Percentiles rank a stretch among this genome's conserved stretches.
Conservation (phyloP, 2,329 filamentous ascomycete genomes). For the Colletotrichum higginsianum region DNA sequence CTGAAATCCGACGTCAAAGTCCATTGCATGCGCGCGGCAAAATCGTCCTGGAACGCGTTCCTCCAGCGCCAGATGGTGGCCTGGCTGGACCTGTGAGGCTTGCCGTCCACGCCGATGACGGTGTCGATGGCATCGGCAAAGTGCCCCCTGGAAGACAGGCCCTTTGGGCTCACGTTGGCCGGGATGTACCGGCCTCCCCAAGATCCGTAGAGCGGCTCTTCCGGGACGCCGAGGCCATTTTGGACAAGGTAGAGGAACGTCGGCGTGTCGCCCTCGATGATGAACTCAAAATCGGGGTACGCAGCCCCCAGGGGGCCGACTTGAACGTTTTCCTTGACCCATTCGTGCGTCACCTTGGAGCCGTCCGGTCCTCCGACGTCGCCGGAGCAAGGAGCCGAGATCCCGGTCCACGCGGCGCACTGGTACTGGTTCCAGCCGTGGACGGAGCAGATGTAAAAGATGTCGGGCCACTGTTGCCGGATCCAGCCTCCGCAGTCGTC, state of each 20-base stretch:
- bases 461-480: constrained; percentile 64
- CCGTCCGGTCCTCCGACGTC: constrained; percentile 62
- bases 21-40: constrained; percentile 60
- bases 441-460: constrained; percentile 70
- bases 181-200: constrained; percentile 65
- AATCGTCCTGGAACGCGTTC: constrained; percentile 57
- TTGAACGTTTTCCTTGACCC: constrained; percentile 69
- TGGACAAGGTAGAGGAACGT: constrained; percentile 65
- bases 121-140: constrained; percentile 51
- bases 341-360: constrained; percentile 62
- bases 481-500: constrained; percentile 72
- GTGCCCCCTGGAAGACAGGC: constrained; percentile 40
- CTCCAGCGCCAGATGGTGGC: constrained; percentile 61
- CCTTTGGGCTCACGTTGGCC: constrained; percentile 48
- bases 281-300: constrained; percentile 65
- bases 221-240: constrained; percentile 62
- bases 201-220: constrained; percentile 62
- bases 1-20: constrained; percentile 47
- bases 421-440: constrained; percentile 71
- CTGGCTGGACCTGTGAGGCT: constrained; percentile 47
- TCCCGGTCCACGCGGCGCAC: constrained; percentile 69
- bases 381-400: constrained; percentile 59
- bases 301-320: constrained; percentile 59
- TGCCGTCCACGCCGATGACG: constrained; percentile 49
- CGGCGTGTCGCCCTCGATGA: constrained; percentile 68